Base-by-base conservation (phyloP, 2,329 filamentous ascomycete genomes). In the Didymella lethalis region DNA sequence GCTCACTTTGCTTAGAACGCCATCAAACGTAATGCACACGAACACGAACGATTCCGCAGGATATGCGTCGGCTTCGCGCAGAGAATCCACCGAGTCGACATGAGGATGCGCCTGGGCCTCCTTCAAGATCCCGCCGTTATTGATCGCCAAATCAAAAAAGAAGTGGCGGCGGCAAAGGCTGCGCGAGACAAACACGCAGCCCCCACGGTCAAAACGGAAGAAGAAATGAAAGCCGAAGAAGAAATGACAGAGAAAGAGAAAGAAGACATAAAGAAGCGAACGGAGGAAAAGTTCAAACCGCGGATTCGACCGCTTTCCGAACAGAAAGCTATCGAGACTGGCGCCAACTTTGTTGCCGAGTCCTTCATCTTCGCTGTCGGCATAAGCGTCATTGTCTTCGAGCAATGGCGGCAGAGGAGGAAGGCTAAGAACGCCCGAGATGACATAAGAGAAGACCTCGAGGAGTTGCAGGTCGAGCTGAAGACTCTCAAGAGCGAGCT, bases 311-410 rank as follows among this genome's bases (percentile, higher is more conserved):
- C 88, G 7, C 78, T 90, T 11, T 86, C 85, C 2, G 88, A 90
- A 71, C 82, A 85, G 12, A 88, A 89, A 67, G 88, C 88, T 0
- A 90, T 90, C 54, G 88, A 90, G 70, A 84, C 85, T 36, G 88
- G 88, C 3, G 88, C 88, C 3, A 90, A 88, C 62, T 90, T 90
- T 68, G 88, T 88, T 48, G 86, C 86, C 31, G 88, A 90, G 69
- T 77, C 85, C 0, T 90, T 90, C 69, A 81, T 90, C 38, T 90
- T 90, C 65, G 66, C 82, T 4, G 88, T 90, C 12, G 88, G 85
- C 1, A 86, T 85, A 6, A 79, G 84, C 0, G 75, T 90, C 59
- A 86, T 90, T 44, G 73, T 90, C 0, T 86, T 86, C 52, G 88
- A 90, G 68, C 83, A 84, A 20, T 86, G 83, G 82, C 78, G 87